phyloP scores from a whole-genome alignment of 345 rosid species.

The Noccaea caerulescens region DNA sequence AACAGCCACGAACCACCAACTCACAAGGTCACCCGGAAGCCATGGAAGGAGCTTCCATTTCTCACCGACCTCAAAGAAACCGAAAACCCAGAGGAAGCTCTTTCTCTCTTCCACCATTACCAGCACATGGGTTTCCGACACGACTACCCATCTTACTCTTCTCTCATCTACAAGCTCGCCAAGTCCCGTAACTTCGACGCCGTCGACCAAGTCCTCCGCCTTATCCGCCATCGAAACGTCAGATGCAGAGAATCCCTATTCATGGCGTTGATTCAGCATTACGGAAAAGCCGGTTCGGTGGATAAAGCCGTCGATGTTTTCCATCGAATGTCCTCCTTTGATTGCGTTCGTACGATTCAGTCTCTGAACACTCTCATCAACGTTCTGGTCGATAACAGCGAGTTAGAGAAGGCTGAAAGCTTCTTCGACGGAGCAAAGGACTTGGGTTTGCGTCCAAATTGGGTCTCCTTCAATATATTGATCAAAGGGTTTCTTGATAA shows the following conservation, averaged over 20 bases:
- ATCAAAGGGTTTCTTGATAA: constrained; percentile 60
- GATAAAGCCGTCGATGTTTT: constrained; percentile 65
- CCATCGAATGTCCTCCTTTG: constrained; percentile 53
- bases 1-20: constrained; percentile 35
- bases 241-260: constrained; percentile 69
- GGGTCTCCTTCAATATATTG: constrained; percentile 72
- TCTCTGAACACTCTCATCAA: constrained; percentile 69
- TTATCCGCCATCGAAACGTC: constrained; percentile 50
- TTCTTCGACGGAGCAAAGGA: constrained; percentile 50
- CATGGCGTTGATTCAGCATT: constrained; percentile 68
- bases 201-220: constrained; percentile 59
- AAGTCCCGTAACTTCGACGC: constrained; percentile 62
- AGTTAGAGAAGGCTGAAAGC: constrained; percentile 56
- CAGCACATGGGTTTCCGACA: constrained; percentile 65
- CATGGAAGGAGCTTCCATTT: constrained; percentile 56
- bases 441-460: constrained; percentile 68
- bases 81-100: constrained; percentile 61
- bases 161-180: constrained; percentile 79
- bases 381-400: constrained; percentile 63
- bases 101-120: constrained; percentile 67
- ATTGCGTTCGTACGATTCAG: constrained; percentile 65
- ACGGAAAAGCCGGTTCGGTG: constrained; percentile 59
- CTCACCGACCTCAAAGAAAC: constrained; percentile 56
- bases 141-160: constrained; percentile 81
- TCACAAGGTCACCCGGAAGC: constrained; percentile 36